These are phyloP conservation scores for Hylodesmum podocarpum DNA, from an alignment of 306 rosid genomes.

Conservation along the genomic window DNA sequence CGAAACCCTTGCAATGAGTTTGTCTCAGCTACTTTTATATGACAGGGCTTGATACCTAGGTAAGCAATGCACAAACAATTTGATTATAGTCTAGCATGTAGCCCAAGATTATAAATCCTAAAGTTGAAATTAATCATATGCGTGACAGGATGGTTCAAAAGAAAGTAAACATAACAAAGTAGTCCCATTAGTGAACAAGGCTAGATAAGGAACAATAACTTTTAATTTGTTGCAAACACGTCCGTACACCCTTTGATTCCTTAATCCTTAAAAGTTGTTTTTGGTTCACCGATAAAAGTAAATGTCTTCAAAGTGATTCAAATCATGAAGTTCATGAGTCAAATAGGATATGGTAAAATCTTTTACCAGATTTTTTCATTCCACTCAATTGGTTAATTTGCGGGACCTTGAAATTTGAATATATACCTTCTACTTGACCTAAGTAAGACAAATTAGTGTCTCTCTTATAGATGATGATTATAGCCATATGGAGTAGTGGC, in stretches of 20 bases:
- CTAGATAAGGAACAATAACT: slow-evolving; percentile 29
- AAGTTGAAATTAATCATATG: slow-evolving; percentile 31
- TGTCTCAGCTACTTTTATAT: slow-evolving; percentile 72
- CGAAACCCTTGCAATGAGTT: slow-evolving; percentile 53
- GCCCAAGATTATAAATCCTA: slow-evolving; percentile 45
- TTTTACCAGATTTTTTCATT: slow-evolving; percentile 63
- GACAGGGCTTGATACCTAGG: not conserved
- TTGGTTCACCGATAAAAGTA: slow-evolving; percentile 36
- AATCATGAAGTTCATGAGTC: slow-evolving; percentile 44
- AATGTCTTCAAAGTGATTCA: slow-evolving; percentile 29
- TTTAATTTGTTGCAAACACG: slow-evolving; percentile 34
- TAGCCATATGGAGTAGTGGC: slow-evolving; percentile 46
- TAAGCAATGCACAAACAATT: slow-evolving; percentile 32
- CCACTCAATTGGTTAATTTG: slow-evolving; percentile 36
- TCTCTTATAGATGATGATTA: slow-evolving; percentile 66
- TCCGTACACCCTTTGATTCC: slow-evolving; percentile 43
- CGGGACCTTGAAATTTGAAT: slow-evolving; percentile 51
- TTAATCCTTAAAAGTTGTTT: slow-evolving; percentile 33
- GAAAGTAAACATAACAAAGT: not conserved
- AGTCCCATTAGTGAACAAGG: slow-evolving; percentile 26
- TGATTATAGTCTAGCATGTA: slow-evolving; percentile 56
- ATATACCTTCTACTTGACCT: slow-evolving; percentile 48
- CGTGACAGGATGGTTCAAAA: slow-evolving; percentile 54
- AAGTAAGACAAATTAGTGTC: slow-evolving; percentile 37
- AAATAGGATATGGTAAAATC: slow-evolving; percentile 41